A percentile compares a stretch with the other conserved stretches of the same genome.
These are phyloP conservation scores for Metarhizium sp. DNA, from an alignment of 2,329 filamentous ascomycete species.

Conservation along the genomic window DNA sequence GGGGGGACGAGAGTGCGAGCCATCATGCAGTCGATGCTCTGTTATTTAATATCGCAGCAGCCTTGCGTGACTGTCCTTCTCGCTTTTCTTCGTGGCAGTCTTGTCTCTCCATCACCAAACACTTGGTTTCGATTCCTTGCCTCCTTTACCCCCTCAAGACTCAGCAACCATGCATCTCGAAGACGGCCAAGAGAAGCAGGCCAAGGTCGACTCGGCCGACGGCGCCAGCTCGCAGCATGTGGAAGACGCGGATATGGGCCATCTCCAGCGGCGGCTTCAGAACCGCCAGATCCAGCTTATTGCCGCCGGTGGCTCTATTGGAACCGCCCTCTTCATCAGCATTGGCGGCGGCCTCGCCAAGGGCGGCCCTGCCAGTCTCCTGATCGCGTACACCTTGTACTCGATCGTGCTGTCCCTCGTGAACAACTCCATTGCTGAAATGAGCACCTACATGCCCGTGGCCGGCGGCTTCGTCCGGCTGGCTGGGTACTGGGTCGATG, in stretches of 20 bases:
- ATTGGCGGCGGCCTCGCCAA: conserved; percentile 44
- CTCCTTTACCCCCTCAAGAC: neutral
- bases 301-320: conserved; percentile 47
- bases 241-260: conserved; percentile 3
- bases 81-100: too few species aligned
- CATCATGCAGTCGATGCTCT: neutral
- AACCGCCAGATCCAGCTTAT: conserved; percentile 49
- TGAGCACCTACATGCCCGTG: conserved; percentile 53
- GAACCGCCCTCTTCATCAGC: conserved; percentile 48
- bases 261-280: conserved; percentile 35
- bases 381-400: conserved; percentile 50
- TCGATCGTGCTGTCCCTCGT: conserved; percentile 45
- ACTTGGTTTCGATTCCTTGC: neutral
- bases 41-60: neutral
- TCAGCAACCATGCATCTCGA: neutral
- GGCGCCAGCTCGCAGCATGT: neutral
- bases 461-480: conserved; percentile 53
- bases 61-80: too few species aligned
- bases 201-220: neutral
- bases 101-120: neutral
- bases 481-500: conserved; percentile 55
- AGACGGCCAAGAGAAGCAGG: neutral
- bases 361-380: conserved; percentile 36
- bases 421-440: conserved; percentile 56
- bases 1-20: too few species aligned